Base-by-base conservation (phyloP, 2,329 filamentous ascomycete genomes). In the Elsinoe australis region DNA sequence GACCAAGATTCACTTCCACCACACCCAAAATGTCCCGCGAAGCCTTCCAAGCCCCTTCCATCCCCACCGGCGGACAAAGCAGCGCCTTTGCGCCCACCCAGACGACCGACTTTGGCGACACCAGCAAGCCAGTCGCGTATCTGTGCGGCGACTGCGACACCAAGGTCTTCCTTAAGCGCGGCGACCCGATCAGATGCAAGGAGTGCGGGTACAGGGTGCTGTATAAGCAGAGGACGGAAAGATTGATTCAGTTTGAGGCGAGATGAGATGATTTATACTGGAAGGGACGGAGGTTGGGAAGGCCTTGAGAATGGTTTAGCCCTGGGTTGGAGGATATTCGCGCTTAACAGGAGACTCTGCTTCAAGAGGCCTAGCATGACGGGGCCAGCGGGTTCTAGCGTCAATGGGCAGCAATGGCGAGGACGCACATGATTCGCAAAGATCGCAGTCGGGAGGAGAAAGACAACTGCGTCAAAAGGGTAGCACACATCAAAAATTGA, bases 211-310 rank as follows among this genome's bases (percentile, higher is more conserved):
- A 95, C 61, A 82, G 92, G 56, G 88, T 98, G 53, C 71, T 98
- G 57, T 96, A 96, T 71, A 98, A 98, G 79, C 87, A 95, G 78
- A 73, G 92, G 63, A 98, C 92, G 35, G 95, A 94, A 76, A 80
- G 92, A 92, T 95, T 66, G 68, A 83, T 71, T 48, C 19, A 48
- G 34, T 48, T 48, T 17, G 45, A 48, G 32, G 45, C 45, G 34
- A 14, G 45, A 31, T 48, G 34, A 39, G n/a, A 29, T 12, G 24
- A 8, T 19, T 24, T 2, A 3, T 33, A 35, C 26, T 6, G 26
- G 26, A 29, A 29, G 6, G 26, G 26, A 29, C 12, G 7, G 26
- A 29, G 26, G 26, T 12, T 29, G 12, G 6, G 26, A 29, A n/a
- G 26, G 12, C 6, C 26, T 7, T 29, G 26, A 29, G 26, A 29